phyloP scores from a whole-genome alignment of 1,139 yeast species.

The Nakaseomyces uthaithaninus region DNA sequence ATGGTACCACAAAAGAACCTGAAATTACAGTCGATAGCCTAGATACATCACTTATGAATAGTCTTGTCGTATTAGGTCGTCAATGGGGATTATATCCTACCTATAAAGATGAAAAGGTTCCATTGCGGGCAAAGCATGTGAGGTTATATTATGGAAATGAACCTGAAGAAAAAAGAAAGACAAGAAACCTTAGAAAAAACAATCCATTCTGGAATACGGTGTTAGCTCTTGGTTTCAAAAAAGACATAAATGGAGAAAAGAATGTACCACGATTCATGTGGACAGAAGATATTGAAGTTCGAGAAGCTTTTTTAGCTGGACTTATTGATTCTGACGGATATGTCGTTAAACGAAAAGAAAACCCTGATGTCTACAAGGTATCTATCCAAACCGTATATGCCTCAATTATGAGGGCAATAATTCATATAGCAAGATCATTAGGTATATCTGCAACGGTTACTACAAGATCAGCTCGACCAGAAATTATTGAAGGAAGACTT shows the following conservation, averaged over 20 bases:
- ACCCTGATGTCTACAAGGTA: conserved; percentile 20
- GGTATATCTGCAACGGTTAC: conserved; percentile 30
- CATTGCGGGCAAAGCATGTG: conserved; percentile 25
- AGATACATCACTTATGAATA: conserved; percentile 20
- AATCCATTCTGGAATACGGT: conserved; percentile 26
- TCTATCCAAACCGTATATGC: conserved; percentile 31
- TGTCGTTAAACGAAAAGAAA: conserved; percentile 21
- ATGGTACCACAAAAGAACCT: conserved; percentile 24
- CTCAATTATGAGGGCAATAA: conserved; percentile 32
- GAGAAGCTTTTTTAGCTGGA: conserved; percentile 40
- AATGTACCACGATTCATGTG: conserved; percentile 26
- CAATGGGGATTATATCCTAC: conserved; percentile 24
- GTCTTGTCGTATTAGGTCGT: conserved; percentile 19
- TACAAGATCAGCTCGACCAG: conserved; percentile 20
- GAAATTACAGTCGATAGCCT: conserved; percentile 28
- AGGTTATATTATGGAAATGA: conserved; percentile 19
- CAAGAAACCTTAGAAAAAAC: conserved; percentile 18
- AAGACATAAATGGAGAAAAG: conserved; percentile 21
- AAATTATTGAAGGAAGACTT: conserved; percentile 17
- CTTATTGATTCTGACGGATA: conserved; percentile 37
- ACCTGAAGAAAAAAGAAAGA: conserved; percentile 13
- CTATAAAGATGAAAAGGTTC: conserved; percentile 17
- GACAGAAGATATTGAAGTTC: conserved; percentile 30
- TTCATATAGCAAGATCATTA: conserved; percentile 36
- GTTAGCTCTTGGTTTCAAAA: conserved; percentile 16